Evolutionary conservation across 805 yeast genomes (phyloP), one percentile per base, ranked within the genome.

Genomic region (Metschnikowia continentalis): DNA sequence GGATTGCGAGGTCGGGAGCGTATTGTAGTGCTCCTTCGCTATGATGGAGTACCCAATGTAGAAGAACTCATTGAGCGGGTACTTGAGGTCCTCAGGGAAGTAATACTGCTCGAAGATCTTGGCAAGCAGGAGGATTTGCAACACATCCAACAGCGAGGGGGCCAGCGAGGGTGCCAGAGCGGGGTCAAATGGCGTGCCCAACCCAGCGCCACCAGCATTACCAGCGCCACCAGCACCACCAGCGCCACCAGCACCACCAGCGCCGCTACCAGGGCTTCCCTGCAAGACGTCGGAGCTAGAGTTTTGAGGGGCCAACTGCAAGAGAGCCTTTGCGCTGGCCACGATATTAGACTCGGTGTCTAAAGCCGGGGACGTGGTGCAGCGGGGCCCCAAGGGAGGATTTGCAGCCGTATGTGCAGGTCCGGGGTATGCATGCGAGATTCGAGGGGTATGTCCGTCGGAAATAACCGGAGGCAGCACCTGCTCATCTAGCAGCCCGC

Each of bases 121-220:
- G n/a, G 66, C 55, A 13, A 69, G 59, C 17, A 68, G 62, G 13
- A 69, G 57, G 2, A 70, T 52, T 48, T 65, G 68, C 13, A 23
- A 36, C 15, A 19, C 13, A 13, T 36, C 40, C 22, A 36, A 22
- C 47, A 97, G 97, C 26, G 97, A 92, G 70, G 87, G 94, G 61
- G 82, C 68, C 32, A 75, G 69, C 49, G 97, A 97, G 0, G 85
- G 11, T 11, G 30, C 30, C 47, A 97, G 69, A 49, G 97, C 97
- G 0, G 85, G 86, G 1, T 84, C 81, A 51, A 86, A 84, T 58
- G 98, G 97, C 14, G 73, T 80, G 40, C 97, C 47, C 19, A 44
- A 36, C n/a, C 40, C 35, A 26, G 10, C 10, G 4, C 30, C 11
- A 8, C 11, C 11, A 26, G 11, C 10, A 7, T 10, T 5, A 3